Evolutionary conservation across 1,139 yeast genomes (phyloP).

Genomic region (Suhomyces yuchorum): DNA sequence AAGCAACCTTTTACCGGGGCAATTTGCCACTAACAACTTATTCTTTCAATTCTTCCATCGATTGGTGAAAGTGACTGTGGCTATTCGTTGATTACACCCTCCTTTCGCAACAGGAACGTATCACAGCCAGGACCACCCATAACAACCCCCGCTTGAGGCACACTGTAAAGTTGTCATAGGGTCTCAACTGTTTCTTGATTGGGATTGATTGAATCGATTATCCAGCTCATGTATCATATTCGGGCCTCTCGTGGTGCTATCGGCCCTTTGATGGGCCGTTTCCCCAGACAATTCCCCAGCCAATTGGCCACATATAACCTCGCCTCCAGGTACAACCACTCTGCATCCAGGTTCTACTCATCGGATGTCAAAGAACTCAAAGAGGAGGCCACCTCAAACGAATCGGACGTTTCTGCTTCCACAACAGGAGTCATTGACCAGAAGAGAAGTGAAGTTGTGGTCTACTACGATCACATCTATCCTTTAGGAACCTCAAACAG

Average conservation of each 20-base stretch:
- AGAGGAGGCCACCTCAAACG: conserved; percentile 34
- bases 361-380: conserved; percentile 38
- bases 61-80: background rate
- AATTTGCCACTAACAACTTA: background rate
- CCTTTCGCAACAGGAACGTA: too few species aligned
- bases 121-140: too few species aligned
- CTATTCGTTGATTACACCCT: background rate
- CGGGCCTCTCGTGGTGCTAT: background rate
- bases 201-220: background rate
- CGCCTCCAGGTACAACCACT: background rate
- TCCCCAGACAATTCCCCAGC: background rate
- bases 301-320: background rate
- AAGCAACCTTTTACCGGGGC: background rate
- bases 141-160: too few species aligned
- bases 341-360: conserved; percentile 18
- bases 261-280: background rate
- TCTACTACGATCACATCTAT: conserved; percentile 45
- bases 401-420: conserved; percentile 38
- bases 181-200: too few species aligned
- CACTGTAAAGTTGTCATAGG: too few species aligned
- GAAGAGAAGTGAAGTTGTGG: conserved; percentile 33
- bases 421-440: conserved; percentile 50
- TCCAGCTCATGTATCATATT: background rate
- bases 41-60: background rate
- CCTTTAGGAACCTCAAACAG: conserved; percentile 23